phyloP scores from a whole-genome alignment of 2,329 filamentous ascomycete genomes.

The Aspergillus japonicus region DNA sequence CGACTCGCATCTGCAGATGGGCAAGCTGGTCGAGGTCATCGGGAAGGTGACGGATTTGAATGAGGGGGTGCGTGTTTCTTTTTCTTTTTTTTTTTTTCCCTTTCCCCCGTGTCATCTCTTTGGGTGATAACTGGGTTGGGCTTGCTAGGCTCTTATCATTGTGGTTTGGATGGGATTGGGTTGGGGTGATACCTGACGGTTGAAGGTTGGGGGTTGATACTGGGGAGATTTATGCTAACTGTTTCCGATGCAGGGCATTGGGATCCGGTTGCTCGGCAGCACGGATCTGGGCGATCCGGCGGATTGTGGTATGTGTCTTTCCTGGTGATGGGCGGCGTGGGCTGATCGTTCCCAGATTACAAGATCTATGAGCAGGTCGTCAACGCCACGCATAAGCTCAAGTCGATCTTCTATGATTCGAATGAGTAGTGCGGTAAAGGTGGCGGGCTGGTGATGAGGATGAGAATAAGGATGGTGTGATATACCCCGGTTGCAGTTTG shows the following conservation, averaged over 20 bases:
- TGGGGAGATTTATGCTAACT: constrained; percentile 8
- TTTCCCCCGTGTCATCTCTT: too few species aligned
- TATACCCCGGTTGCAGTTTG: too few species aligned
- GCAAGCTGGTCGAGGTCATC: constrained; percentile 47
- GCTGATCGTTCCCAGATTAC: constrained; percentile 60
- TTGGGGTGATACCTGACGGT: not conserved
- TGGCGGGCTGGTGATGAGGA: too few species aligned
- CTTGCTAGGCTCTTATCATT: too few species aligned
- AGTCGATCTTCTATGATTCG: constrained; percentile 71
- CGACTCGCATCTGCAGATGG: constrained; percentile 45
- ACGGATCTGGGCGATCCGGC: constrained; percentile 45
- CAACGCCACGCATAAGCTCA: constrained; percentile 78
- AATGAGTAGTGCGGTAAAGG: constrained; percentile 4
- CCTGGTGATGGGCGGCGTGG: not conserved
- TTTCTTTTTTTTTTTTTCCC: too few species aligned
- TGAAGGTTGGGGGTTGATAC: too few species aligned
- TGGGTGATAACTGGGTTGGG: too few species aligned
- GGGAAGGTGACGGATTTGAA: constrained; percentile 46
- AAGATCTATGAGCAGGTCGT: constrained; percentile 74
- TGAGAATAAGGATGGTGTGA: too few species aligned
- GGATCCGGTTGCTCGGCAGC: constrained; percentile 41
- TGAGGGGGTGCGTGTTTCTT: constrained; percentile 39
- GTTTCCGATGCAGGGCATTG: constrained; percentile 32
- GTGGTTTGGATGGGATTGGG: too few species aligned
- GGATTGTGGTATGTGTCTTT: constrained; percentile 37